Conservation (phyloP, 257 asterid species). For the Solanum arcanum region DNA sequence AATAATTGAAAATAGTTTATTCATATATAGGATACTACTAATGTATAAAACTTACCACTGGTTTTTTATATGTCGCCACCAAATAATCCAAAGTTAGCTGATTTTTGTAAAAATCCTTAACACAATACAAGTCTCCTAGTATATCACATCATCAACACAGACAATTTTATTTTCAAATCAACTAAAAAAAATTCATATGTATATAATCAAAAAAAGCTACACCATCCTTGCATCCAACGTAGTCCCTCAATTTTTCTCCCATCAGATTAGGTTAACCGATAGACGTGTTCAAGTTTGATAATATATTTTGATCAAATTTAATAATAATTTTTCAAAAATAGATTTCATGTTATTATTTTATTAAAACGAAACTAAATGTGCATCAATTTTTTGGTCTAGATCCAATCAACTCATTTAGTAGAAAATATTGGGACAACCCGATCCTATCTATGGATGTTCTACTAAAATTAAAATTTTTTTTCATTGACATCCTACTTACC, state of each 20-base stretch:
- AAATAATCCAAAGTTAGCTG: constrained; percentile 6
- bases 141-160: neutral
- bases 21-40: neutral
- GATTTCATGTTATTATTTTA: no score
- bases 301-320: no score
- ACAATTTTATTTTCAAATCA: neutral
- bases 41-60: neutral
- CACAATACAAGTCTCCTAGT: neutral
- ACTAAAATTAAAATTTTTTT: no score
- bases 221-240: neutral
- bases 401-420: neutral
- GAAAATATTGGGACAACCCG: neutral
- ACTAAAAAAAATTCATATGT: neutral
- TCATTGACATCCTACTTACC: no score
- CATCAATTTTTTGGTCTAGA: no score
- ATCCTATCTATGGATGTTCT: neutral
- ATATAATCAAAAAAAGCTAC: neutral
- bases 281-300: no score
- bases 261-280: no score
- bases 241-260: neutral
- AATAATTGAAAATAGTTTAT: neutral
- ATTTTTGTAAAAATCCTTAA: neutral
- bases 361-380: no score
- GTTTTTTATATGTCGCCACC: constrained; percentile 2
- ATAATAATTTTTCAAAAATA: no score